phyloP scores from a whole-genome alignment of 129 eudicot species.

The Cynara cardunculus region DNA sequence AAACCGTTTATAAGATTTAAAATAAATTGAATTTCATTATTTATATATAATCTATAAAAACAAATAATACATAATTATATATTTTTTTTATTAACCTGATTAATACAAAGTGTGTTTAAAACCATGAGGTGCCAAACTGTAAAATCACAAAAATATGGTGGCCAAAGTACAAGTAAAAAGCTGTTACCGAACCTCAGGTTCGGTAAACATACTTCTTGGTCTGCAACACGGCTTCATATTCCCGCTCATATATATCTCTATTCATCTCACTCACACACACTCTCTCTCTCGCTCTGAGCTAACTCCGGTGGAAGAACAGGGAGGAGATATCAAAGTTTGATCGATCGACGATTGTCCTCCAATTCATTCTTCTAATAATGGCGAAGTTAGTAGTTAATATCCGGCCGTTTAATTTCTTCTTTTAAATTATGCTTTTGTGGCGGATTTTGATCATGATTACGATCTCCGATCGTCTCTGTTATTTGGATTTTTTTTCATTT shows the following conservation, averaged over 20 bases:
- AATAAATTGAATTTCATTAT: no score
- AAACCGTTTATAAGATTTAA: no score
- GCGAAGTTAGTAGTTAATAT: constrained; percentile 18
- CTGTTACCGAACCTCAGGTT: constrained; percentile 21
- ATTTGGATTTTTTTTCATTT: background rate
- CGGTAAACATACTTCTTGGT: constrained; percentile 11
- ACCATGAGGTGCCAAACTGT: background rate
- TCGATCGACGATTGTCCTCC: background rate
- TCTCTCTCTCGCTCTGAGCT: constrained; percentile 6
- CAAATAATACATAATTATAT: no score
- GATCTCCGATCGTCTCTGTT: background rate
- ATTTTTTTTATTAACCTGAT: no score
- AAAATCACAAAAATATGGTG: background rate
- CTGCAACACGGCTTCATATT: constrained; percentile 14
- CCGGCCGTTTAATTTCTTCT: background rate
- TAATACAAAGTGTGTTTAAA: no score
- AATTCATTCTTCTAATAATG: constrained; percentile 13
- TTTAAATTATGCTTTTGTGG: background rate
- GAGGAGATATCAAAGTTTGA: constrained; percentile 4
- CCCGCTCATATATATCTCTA: constrained; percentile 2
- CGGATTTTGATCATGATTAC: constrained; percentile 5
- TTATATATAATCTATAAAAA: no score
- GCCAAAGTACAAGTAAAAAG: background rate
- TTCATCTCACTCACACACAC: background rate
- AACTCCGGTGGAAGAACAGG: constrained; percentile 14